Evolutionary conservation across 176 grass and related monocot species (phyloP), one percentile per base, ranked within the genome.

Genomic region (Avena eriantha): DNA sequence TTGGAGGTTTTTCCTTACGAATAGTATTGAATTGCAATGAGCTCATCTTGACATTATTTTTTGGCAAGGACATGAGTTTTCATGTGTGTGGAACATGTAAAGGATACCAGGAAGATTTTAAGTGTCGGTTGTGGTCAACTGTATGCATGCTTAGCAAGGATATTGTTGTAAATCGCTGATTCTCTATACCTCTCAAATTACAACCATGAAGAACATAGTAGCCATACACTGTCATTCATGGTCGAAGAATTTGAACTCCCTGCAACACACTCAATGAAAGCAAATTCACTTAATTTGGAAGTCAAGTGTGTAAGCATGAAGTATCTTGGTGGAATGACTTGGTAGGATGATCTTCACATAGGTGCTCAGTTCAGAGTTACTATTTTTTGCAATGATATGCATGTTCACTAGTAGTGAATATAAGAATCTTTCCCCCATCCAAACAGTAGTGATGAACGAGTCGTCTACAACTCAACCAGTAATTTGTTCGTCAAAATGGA

Each of bases 21-120:
- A 41, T 22, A 82, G 13, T 26, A 82, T 89, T 72, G 45, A 81
- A 68, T 74, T 58, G 18, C 24, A 39, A 63, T 67, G 47, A 89
- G 35, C 23, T 45, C 50, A 56, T 55, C 22, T 55, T 14, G 14
- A n/a, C 75, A 86, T 47, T 64, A 15, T 23, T 23, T 55, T 31
- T 69, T 15, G 21, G 34, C 65, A 71, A 3, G 1, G 58, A 19
- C 19, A 13, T 47, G 54, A 58, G 4, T 17, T 71, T 79, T 57
- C 34, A 56, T 86, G 29, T 69, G 4, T 45, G n/a, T 21, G 8
- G 54, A 67, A 81, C 48, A 16, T 70, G 36, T 74, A 82, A 67
- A 66, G 24, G 57, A 87, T 76, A 60, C 31, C 6, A 6, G 22
- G 22, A 56, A 7, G 79, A 58, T 21, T 21, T 77, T 54, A n/a